Base-by-base conservation (phyloP, 176 grass and related monocot genomes). In the Oryza nivara region DNA sequence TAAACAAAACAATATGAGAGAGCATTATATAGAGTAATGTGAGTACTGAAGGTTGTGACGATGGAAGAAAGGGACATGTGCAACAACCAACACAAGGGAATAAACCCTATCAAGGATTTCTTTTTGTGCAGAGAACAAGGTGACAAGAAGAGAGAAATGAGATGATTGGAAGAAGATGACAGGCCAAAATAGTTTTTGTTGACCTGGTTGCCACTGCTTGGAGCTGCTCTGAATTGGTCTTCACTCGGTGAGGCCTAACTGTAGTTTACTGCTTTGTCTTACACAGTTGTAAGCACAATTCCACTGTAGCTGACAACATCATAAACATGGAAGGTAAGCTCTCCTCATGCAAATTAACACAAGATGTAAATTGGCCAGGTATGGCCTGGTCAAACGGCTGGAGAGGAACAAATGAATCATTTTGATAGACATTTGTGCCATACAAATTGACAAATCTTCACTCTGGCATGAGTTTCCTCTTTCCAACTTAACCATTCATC, bases 1-100 rank as follows among this genome's bases (percentile, higher is more conserved):
- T 68, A 66, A 15, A 41, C 40, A 41, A 54, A 78, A 85, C 11
- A 44, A 76, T 41, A 12, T 49, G 26, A 81, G 26, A 81, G 63
- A 25, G 46, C 44, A 65, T 64, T 58, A 5, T 82, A 66, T 76
- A 81, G 73, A 86, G n/a, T 74, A 74, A 40, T 48, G 58, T 82
- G 63, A 35, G 56, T 82, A 78, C 5, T 46, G 54, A 81, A 77
- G 72, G 72, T 38, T 36, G 72, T 89, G 67, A 78, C 20, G 14
- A 46, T 36, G 77, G 14, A 80, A 51, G 80, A 90, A 74, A 83
- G 75, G 65, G 80, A 90, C 75, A 76, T 84, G 80, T 65, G 84
- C 74, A 90, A 79, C 88, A 78, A 83, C 84, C 61, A 69, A 69
- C 68, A 60, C 52, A 54, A 87, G 34, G 80, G 88, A 90, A 83